These are phyloP conservation scores for Fusarium humuli DNA, from an alignment of 2,329 filamentous ascomycete species.

Conservation along the genomic window DNA sequence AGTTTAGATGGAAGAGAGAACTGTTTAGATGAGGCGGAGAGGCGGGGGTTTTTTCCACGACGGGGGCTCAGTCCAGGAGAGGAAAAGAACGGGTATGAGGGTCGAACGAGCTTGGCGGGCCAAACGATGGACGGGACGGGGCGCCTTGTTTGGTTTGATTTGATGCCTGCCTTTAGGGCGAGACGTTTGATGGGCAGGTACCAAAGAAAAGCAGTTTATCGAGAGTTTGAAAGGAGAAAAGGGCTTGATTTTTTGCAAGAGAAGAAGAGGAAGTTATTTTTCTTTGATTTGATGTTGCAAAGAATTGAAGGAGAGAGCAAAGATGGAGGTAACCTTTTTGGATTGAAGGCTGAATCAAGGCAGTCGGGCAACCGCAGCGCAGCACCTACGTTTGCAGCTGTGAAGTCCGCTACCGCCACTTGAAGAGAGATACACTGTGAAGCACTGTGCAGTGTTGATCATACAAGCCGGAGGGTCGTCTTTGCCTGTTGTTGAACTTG, in stretches of 20 bases:
- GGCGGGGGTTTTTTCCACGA: slow-evolving; percentile 46
- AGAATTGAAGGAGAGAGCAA: not conserved
- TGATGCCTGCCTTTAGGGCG: slow-evolving; percentile 14
- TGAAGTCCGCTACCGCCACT: slow-evolving; percentile 35
- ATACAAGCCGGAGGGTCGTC: not conserved
- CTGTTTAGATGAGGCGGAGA: slow-evolving; percentile 46
- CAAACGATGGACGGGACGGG: slow-evolving; percentile 25
- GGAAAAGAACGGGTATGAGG: slow-evolving; percentile 45
- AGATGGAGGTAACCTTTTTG: slow-evolving; percentile 10
- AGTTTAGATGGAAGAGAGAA: slow-evolving; percentile 44
- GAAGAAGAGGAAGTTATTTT: not conserved
- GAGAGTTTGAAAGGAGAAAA: slow-evolving; percentile 19
- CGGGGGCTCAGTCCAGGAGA: slow-evolving; percentile 39
- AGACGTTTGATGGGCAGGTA: slow-evolving; percentile 20
- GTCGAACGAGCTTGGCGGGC: slow-evolving; percentile 40
- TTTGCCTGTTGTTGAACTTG: not conserved
- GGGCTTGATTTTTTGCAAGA: slow-evolving; percentile 2
- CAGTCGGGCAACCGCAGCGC: slow-evolving; percentile 11
- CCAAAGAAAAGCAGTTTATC: slow-evolving; percentile 21
- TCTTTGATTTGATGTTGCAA: slow-evolving; percentile 2
- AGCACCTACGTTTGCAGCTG: slow-evolving; percentile 12
- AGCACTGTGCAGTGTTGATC: slow-evolving; percentile 18
- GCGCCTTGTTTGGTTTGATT: slow-evolving; percentile 29
- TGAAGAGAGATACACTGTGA: slow-evolving; percentile 6
- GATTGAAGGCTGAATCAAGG: slow-evolving; percentile 7